phyloP scores from a whole-genome alignment of 371 early-diverging fungal species.

The Quaeritorhiza haematococci region DNA sequence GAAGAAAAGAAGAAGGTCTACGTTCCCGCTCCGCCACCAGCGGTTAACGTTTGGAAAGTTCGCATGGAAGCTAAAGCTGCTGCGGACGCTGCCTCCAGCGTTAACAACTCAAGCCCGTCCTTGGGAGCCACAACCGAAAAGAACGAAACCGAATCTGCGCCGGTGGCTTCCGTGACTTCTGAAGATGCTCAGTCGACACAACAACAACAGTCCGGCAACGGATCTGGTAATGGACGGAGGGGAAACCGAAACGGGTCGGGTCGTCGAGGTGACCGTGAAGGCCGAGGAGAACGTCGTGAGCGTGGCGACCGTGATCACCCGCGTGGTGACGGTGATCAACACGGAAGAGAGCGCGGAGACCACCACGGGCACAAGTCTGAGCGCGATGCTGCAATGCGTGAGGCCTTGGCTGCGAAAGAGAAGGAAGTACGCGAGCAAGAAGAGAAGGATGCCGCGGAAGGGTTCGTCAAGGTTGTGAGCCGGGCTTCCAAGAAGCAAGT shows the following conservation, averaged over 20 bases:
- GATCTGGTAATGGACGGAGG: no score
- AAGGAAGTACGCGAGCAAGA: slow-evolving; percentile 11
- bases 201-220: no score
- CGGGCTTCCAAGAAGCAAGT: no score
- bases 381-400: not conserved
- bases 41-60: slow-evolving; percentile 36
- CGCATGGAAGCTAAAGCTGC: slow-evolving; percentile 20
- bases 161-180: not conserved
- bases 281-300: slow-evolving; percentile 2
- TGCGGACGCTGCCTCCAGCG: not conserved
- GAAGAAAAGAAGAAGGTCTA: no score
- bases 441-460: slow-evolving; percentile 22
- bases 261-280: slow-evolving; percentile 12
- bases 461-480: slow-evolving; percentile 30
- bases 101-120: not conserved
- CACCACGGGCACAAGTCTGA: not conserved
- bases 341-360: no score
- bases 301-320: not conserved
- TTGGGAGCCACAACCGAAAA: not conserved
- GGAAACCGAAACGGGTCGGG: no score
- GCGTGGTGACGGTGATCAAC: no score
- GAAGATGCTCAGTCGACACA: not conserved
- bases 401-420: no score
- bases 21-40: no score
- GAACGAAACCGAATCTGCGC: no score